Evolutionary conservation across 495 filamentous ascomycete genomes (phyloP).

Genomic region (Penicillium maclennaniae): DNA sequence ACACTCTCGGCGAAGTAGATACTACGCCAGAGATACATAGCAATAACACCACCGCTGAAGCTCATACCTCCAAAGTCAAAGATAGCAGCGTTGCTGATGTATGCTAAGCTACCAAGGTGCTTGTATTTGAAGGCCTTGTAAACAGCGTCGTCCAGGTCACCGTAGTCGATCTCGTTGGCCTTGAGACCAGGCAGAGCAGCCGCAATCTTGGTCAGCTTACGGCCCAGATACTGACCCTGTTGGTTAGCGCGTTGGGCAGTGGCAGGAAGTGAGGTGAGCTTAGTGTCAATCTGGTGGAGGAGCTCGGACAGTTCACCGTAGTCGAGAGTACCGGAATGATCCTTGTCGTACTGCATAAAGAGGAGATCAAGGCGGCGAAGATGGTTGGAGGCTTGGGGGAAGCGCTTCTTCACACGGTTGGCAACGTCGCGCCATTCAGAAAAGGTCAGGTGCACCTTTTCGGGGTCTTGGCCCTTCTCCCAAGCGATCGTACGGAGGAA

Average conservation of each 20-base stretch:
- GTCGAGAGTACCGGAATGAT: conserved; percentile 87
- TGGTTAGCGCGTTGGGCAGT: conserved; percentile 98
- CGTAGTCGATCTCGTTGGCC: conserved; percentile 77
- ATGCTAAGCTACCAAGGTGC: conserved; percentile 88
- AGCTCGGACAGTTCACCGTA: conserved; percentile 89
- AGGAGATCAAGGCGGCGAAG: conserved; percentile 83
- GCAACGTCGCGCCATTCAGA: conserved; percentile 84
- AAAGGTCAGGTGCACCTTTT: conserved; percentile 78
- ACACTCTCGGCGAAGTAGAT: conserved; percentile 99
- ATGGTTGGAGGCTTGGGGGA: conserved; percentile 90
- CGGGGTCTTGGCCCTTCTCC: conserved; percentile 85
- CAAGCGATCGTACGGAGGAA: conserved; percentile 89
- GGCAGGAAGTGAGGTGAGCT: conserved; percentile 79
- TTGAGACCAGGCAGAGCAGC: conserved; percentile 69
- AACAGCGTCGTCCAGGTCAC: conserved; percentile 86
- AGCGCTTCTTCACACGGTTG: conserved; percentile 74
- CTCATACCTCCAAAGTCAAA: conserved; percentile 83
- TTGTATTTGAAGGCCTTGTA: conserved; percentile 96
- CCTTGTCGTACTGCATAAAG: conserved; percentile 88
- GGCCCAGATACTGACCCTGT: conserved; percentile 89
- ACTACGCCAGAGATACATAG: conserved; percentile 94
- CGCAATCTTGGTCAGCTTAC: conserved; percentile 91
- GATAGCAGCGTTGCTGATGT: conserved; percentile 92
- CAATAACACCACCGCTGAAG: conserved; percentile 80
- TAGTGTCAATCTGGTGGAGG: conserved; percentile 83